Conservation (phyloP, 73 alveolate species). For the Paramecium caudatum region DNA sequence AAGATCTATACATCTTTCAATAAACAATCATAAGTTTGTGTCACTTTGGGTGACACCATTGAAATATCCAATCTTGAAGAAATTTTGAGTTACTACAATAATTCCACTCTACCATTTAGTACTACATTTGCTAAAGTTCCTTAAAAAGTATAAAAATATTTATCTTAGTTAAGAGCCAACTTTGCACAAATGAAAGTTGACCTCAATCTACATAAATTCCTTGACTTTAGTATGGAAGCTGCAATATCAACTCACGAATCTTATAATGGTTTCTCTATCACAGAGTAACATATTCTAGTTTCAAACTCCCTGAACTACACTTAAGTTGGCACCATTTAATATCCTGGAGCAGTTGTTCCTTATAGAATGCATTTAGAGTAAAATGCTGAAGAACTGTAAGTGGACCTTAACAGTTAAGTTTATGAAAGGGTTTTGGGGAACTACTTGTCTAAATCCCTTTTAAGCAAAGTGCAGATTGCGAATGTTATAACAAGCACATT, state of each 20-base stretch:
- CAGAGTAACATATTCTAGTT: background rate
- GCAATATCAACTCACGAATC: background rate
- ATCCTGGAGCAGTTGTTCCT: background rate
- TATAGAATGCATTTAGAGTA: background rate
- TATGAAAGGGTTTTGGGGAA: background rate
- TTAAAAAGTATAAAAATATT: background rate
- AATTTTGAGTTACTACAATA: background rate
- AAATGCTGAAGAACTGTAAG: background rate
- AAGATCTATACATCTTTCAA: conserved; percentile 53
- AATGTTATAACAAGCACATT: background rate
- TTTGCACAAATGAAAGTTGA: conserved; percentile 35
- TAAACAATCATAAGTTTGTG: conserved; percentile 12
- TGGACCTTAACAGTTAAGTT: background rate
- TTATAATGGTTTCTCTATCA: background rate
- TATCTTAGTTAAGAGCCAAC: conserved; percentile 8
- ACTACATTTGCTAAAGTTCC: background rate
- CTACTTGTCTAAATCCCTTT: conserved; percentile 1
- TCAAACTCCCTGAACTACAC: background rate
- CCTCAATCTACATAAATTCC: conserved; percentile 8
- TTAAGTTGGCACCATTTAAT: background rate
- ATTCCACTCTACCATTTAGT: background rate
- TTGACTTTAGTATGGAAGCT: background rate
- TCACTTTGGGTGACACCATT: conserved; percentile 20
- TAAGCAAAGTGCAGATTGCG: background rate
- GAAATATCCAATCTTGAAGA: conserved; percentile 20